Percentiles rank a stretch among this genome's conserved stretches.
Conservation (phyloP, 352 stramenopile genomes). For the Pythium chondricola region DNA sequence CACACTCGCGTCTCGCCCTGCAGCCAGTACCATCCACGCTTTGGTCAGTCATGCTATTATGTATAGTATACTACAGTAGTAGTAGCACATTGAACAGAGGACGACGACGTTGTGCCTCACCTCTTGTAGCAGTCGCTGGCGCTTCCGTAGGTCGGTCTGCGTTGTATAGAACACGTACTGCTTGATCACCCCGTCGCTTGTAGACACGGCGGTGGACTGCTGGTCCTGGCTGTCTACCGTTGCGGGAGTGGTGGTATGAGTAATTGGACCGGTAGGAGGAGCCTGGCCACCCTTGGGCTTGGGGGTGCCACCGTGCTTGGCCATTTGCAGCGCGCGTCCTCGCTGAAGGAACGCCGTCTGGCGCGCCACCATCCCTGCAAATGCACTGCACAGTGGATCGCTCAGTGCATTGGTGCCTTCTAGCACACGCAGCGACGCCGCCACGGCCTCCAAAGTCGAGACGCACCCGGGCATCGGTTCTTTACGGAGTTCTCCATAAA, state of each 20-base stretch:
- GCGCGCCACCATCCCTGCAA: conserved; percentile 51
- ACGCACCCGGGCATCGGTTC: conserved; percentile 71
- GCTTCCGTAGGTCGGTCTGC: conserved; percentile 49
- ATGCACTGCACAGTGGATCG: conserved; percentile 33
- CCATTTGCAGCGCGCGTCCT: conserved; percentile 11
- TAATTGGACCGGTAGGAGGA: too few species aligned
- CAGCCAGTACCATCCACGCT: too few species aligned
- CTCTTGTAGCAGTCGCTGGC: conserved; percentile 43
- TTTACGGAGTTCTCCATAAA: conserved; percentile 59
- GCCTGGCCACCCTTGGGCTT: conserved; percentile 2
- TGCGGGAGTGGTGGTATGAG: neutral
- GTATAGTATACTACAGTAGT: too few species aligned
- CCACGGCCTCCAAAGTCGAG: conserved; percentile 70
- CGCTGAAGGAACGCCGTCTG: conserved; percentile 34
- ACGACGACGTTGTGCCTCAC: conserved; percentile 19
- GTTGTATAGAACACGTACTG: conserved; percentile 56
- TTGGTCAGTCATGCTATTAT: too few species aligned
- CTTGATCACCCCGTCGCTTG: conserved; percentile 16
- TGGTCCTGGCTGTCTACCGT: conserved; percentile 20
- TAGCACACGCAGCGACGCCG: conserved; percentile 33
- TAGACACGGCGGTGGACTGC: neutral
- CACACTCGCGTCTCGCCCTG: conserved; percentile 37
- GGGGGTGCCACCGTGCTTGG: conserved; percentile 10
- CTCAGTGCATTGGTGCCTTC: conserved; percentile 24
- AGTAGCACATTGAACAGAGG: too few species aligned